Percentiles rank a stretch among this genome's conserved stretches.
These are phyloP conservation scores for Vavraia culicis DNA, from an alignment of 371 early-diverging fungal species.

Conservation along the genomic window DNA sequence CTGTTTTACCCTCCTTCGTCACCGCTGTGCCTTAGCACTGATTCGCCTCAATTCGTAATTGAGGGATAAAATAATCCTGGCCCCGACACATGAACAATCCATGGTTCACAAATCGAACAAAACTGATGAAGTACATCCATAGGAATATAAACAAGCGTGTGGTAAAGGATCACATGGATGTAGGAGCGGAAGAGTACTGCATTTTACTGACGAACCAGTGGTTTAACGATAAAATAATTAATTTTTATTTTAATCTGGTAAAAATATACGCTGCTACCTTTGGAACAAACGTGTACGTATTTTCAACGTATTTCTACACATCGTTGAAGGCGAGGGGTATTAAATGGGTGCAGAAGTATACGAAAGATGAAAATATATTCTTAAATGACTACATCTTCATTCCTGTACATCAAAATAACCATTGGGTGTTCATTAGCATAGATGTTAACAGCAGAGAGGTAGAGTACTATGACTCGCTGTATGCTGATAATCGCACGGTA, in stretches of 20 bases:
- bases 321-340: constrained; percentile 1
- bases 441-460: constrained; percentile 52
- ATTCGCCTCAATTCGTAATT: too few species aligned
- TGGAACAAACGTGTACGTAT: constrained; percentile 3
- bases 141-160: too few species aligned
- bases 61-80: too few species aligned
- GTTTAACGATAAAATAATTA: constrained; percentile 39
- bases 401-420: constrained; percentile 61
- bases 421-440: constrained; percentile 63
- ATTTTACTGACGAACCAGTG: too few species aligned
- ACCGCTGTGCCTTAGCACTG: too few species aligned
- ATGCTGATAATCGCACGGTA: constrained; percentile 46
- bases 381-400: constrained; percentile 54
- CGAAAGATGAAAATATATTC: constrained; percentile 49
- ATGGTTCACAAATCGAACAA: too few species aligned
- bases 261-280: background rate
- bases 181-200: too few species aligned
- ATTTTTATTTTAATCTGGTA: constrained; percentile 28
- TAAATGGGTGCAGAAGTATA: constrained; percentile 11
- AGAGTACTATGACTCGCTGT: constrained; percentile 62
- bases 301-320: constrained; percentile 24
- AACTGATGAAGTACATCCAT: too few species aligned
- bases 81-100: too few species aligned
- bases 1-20: too few species aligned
- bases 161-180: too few species aligned